Conservation (phyloP, 2,329 filamentous ascomycete species). For the Mycosphaerella sp. region DNA sequence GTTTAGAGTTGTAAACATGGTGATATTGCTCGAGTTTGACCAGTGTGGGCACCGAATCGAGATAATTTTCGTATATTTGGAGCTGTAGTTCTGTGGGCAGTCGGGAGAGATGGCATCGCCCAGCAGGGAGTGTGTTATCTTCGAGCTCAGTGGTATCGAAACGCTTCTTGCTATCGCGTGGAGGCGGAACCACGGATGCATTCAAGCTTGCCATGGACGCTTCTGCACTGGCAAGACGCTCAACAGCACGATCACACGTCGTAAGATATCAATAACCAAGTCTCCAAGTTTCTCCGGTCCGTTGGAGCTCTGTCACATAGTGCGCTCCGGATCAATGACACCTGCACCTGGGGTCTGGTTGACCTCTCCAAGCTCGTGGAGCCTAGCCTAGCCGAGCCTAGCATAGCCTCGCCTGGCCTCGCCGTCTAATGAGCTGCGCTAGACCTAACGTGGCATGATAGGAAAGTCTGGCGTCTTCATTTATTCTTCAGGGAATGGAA, state of each 20-base stretch:
- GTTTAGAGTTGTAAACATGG: constrained; percentile 2
- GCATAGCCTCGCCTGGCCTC: too few relatives aligned
- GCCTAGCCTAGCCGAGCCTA: too few relatives aligned
- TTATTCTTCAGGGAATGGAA: too few relatives aligned
- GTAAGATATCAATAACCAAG: constrained; percentile 9
- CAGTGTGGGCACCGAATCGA: constrained; percentile 13
- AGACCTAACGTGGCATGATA: too few relatives aligned
- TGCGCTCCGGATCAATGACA: too few relatives aligned
- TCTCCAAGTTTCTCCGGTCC: background rate
- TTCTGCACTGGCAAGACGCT: constrained; percentile 7
- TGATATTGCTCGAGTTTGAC: constrained; percentile 16
- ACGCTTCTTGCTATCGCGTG: background rate
- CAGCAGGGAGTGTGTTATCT: background rate
- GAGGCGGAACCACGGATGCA: background rate
- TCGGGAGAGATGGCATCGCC: constrained; percentile 1
- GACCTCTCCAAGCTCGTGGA: too few relatives aligned
- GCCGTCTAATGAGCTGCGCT: too few relatives aligned
- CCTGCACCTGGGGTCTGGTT: too few relatives aligned
- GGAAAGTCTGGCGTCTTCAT: too few relatives aligned
- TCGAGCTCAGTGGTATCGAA: too few relatives aligned
- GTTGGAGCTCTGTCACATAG: too few relatives aligned
- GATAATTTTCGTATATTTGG: constrained; percentile 8
- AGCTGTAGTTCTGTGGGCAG: constrained; percentile 11
- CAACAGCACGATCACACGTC: constrained; percentile 12
- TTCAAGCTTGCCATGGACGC: constrained; percentile 3